Conservation (phyloP, 139 green algal species). For the Chlorella vulgaris region DNA sequence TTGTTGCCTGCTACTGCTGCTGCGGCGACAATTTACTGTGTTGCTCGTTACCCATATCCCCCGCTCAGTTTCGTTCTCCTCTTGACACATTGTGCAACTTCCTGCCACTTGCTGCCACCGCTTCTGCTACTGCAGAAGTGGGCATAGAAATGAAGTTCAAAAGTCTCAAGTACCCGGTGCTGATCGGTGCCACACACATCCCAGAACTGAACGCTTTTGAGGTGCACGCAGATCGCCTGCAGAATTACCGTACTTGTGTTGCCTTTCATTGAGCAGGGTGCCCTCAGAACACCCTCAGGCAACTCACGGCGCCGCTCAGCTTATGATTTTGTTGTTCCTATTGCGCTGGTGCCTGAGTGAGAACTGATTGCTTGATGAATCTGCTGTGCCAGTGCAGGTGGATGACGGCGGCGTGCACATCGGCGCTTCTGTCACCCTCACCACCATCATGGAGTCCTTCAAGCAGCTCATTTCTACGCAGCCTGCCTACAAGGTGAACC, state of each 20-base stretch:
- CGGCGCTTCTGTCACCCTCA: constrained; percentile 82
- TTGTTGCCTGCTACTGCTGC: too few species aligned
- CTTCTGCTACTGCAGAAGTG: constrained; percentile 88
- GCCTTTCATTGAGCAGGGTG: background rate
- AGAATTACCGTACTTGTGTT: background rate
- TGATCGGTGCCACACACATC: constrained; percentile 81
- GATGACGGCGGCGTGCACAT: constrained; percentile 66
- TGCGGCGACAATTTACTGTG: too few species aligned
- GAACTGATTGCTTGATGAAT: too few species aligned
- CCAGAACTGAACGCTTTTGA: constrained; percentile 79
- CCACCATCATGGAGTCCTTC: constrained; percentile 60
- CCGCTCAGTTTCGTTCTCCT: too few species aligned
- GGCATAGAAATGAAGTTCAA: constrained; percentile 99
- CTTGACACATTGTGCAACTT: too few species aligned
- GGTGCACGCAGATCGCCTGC: background rate
- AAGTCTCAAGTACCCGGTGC: constrained; percentile 69
- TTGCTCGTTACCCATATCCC: too few species aligned
- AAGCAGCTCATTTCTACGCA: constrained; percentile 42
- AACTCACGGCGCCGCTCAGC: too few species aligned
- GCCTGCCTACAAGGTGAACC: constrained; percentile 43
- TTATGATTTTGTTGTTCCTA: too few species aligned
- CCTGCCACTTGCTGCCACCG: too few species aligned
- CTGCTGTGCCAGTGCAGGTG: constrained; percentile 35
- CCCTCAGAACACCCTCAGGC: too few species aligned
- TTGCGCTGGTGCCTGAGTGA: too few species aligned